Base-by-base conservation (phyloP, 805 yeast species). In the Candida silvicultrix region DNA sequence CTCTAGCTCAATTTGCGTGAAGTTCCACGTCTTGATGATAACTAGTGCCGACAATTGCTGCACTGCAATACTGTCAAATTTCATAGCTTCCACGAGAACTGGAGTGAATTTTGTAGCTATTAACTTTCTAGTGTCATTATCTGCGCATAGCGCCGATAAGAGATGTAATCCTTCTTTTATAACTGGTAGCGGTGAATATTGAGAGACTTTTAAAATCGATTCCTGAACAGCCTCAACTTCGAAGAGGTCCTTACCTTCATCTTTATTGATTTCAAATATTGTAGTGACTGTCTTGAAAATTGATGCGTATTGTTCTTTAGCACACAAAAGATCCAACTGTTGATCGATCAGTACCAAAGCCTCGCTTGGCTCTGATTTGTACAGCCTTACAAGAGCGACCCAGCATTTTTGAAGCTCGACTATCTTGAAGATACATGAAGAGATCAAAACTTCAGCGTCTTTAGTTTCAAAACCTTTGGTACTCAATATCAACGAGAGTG, bases 11-110 rank as follows among this genome's bases (percentile, higher is more conserved):
- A 75, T 60, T 22, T 50, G 22, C 8, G 42, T 43, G 45, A 73
- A 69, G 43, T 73, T 72, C 85, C 85, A 81, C 2, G 79, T 60
- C 57, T 82, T 82, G 7, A 78, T 63, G n/a, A 79, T 54, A 4
- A 75, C 74, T 35, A 80, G 55, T 0, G 75, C 67, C 0, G 81
- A 64, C 12, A 70, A 55, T 9, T 68, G 43, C 43, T 62, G 62
- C 22, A 62, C 59, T 2, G 57, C 52, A 9, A 50, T 45, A 22
- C 51, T 48, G 1, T 42, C 20, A n/a, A 38, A 42, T 36, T 45
- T 62, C 11, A 71, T 46, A 0, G 75, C 72, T 36, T 61, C 57
- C 19, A 73, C 60, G 20, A 80, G 56, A 0, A 75, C 53, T 5
- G 62, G 56, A 34, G 70, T 48, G 58, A 75, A 81, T 40, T 69